Evolutionary conservation across 768 basidiomycete species (phyloP), one percentile per base, ranked within the genome.

Genomic region (Chalciporus piperatus): DNA sequence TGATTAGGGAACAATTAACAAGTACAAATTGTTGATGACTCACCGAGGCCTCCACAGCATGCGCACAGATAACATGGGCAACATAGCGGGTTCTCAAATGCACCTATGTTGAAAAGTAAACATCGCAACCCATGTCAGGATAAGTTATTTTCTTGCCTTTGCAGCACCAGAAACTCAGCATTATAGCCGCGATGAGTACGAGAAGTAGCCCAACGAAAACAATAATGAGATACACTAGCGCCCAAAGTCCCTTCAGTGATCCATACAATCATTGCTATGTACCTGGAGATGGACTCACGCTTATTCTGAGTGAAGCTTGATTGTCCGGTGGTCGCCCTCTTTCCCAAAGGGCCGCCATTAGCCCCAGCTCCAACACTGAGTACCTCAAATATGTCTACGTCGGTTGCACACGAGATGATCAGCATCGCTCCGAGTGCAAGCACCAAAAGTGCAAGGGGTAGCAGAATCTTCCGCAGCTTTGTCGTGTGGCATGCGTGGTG

Each of bases 31-130:
- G 17, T 7, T 11, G 35, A 43, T 28, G n/a, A 55, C 72, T 56
- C 59, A 83, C 83, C 80, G 16, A 86, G 73, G 35, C 85, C 85
- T 50, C 85, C 84, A 50, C 84, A 86, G 63, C 83, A 86, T 4
- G 85, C 85, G 55, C 85, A 87, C 8, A 85, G 72, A 63, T 87
- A 87, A 59, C 85, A 86, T 1, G 85, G 85, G 57, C 83, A 85
- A 57, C 83, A 86, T 0, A 77, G 69, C 3, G 84, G 84, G 51
- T 87, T 87, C 53, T 80, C 59, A 59, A 84, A 85, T 0, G 78
- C 63, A 14, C 78, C 81, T 81, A 43, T 19, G 42, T 46, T 51
- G 38, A 28, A 27, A 39, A 45, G 22, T 28, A 41, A 22, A 45
- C 27, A 35, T 16, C 22, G 56, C 38, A 48, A 41, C 9, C 22